These are phyloP conservation scores for Venturia oleaginea DNA, from an alignment of 2,329 filamentous ascomycete species.

Conservation along the genomic window DNA sequence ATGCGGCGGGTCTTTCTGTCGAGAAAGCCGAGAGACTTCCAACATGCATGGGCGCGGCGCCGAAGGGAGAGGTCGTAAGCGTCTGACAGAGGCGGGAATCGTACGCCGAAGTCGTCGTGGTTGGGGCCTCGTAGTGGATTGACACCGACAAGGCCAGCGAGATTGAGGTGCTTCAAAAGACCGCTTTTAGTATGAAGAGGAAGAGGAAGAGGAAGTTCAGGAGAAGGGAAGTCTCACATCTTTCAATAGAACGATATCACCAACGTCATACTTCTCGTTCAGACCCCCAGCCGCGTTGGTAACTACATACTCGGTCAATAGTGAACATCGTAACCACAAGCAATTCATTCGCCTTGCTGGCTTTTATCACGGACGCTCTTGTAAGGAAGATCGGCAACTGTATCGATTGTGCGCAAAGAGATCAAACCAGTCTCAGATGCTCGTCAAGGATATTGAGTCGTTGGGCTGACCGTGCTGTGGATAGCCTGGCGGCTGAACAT, in stretches of 20 bases:
- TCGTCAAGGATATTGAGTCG: neutral
- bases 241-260: constrained; percentile 56
- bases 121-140: constrained; percentile 57
- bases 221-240: constrained; percentile 39
- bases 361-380: neutral
- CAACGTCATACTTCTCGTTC: constrained; percentile 54
- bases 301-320: constrained; percentile 32
- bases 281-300: constrained; percentile 60
- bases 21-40: constrained; percentile 39
- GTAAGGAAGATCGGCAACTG: neutral
- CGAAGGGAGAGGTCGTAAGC: constrained; percentile 56
- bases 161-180: constrained; percentile 49
- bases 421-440: neutral
- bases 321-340: constrained; percentile 16
- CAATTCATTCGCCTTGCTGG: neutral
- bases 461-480: neutral
- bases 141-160: constrained; percentile 51
- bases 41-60: constrained; percentile 47
- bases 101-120: constrained; percentile 50
- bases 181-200: constrained; percentile 16
- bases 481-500: constrained; percentile 17
- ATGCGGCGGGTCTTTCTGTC: constrained; percentile 41
- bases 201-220: neutral
- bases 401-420: neutral
- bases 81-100: constrained; percentile 56